A percentile compares a stretch with the other conserved stretches of the same genome.
phyloP scores from a whole-genome alignment of 2,329 filamentous ascomycete species.

The Colletotrichum echinochloae region DNA sequence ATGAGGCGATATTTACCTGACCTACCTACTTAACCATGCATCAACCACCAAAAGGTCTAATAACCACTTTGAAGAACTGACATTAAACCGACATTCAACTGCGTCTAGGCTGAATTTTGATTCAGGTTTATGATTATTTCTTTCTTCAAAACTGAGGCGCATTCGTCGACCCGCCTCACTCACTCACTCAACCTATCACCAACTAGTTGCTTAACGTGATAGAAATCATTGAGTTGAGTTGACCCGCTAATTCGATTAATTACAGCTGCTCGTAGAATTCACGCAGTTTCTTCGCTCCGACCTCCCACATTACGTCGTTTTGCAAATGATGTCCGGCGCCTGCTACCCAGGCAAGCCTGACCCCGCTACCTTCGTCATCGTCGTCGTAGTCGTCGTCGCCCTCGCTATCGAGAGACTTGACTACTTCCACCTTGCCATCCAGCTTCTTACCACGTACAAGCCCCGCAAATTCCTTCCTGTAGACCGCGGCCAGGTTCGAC shows the following conservation, averaged over 20 bases:
- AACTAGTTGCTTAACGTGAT: background rate
- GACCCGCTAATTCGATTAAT: background rate
- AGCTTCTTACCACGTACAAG: conserved; percentile 49
- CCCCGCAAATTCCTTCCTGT: conserved; percentile 49
- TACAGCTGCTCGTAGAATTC: conserved; percentile 51
- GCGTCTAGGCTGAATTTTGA: no score
- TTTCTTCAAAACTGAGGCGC: background rate
- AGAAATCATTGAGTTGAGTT: background rate
- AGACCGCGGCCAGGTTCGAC: conserved; percentile 53
- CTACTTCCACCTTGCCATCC: conserved; percentile 41
- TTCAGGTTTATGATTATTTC: no score
- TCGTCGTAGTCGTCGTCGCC: conserved; percentile 44
- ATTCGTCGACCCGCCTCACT: background rate
- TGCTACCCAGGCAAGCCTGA: conserved; percentile 56
- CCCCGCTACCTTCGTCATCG: conserved; percentile 50
- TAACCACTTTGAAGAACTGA: no score
- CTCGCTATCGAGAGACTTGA: conserved; percentile 41
- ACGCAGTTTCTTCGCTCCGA: conserved; percentile 59
- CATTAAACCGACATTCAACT: background rate
- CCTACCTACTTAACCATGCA: no score
- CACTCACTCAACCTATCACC: background rate
- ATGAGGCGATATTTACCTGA: background rate
- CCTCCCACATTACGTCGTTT: conserved; percentile 62
- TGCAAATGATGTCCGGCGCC: conserved; percentile 65
- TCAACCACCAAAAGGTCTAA: background rate